Conservation (phyloP, 208 protist species). For the Acanthamoeba triangularis region DNA sequence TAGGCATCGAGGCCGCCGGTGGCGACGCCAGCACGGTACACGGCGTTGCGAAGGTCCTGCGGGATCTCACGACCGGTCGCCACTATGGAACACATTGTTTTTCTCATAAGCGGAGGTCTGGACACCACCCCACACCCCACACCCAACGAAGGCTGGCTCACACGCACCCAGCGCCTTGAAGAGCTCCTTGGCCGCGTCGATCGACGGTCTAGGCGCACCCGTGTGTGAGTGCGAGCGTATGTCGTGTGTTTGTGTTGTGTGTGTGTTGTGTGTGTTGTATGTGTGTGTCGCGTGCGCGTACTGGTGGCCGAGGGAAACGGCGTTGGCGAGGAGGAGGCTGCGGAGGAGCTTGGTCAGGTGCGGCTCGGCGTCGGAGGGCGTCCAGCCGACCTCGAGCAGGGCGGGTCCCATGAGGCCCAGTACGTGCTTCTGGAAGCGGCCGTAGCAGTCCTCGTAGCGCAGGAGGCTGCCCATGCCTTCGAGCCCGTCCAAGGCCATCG, state of each 20-base stretch:
- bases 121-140: not conserved
- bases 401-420: slow-evolving; percentile 2
- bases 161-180: slow-evolving; percentile 1
- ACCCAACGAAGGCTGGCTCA: not conserved
- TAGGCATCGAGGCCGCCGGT: slow-evolving; percentile 45
- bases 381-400: slow-evolving; percentile 28
- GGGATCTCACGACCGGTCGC: not conserved
- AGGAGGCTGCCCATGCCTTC: not conserved
- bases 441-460: slow-evolving; percentile 55
- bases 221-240: not conserved
- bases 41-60: slow-evolving; percentile 40
- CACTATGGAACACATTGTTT: not conserved
- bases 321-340: slow-evolving; percentile 9
- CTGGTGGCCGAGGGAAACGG: not conserved
- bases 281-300: not conserved
- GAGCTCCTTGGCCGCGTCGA: not conserved
- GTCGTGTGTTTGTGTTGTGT: too few relatives aligned
- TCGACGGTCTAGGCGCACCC: not conserved
- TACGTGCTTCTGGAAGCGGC: slow-evolving; percentile 27
- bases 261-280: not conserved
- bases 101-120: not conserved
- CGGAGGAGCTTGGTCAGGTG: slow-evolving; percentile 40
- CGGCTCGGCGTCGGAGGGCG: not conserved
- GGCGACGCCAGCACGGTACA: not conserved
- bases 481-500: slow-evolving; percentile 13